Percentiles rank a stretch among this genome's conserved stretches.
Conservation (phyloP, 1,284 basidiomycete genomes). For the Thelephora terrestris region DNA sequence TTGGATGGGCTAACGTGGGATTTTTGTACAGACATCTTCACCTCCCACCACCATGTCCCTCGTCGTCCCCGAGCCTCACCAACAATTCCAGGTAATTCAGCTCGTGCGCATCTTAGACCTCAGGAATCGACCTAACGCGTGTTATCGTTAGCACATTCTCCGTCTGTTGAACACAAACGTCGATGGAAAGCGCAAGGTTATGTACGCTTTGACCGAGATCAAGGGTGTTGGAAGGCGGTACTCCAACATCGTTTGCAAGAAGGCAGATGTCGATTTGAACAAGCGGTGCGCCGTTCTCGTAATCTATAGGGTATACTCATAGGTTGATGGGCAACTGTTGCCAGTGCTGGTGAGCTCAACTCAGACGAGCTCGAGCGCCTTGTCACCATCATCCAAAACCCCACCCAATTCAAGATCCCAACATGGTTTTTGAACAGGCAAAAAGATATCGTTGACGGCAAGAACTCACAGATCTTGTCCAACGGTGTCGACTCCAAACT, state of each 20-base stretch:
- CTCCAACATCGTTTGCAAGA: slow-evolving; percentile 99
- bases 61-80: slow-evolving; percentile 86
- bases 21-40: slow-evolving; percentile 6
- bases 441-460: slow-evolving; percentile 96
- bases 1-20: not conserved
- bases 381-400: slow-evolving; percentile 99
- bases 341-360: slow-evolving; percentile 88
- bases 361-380: slow-evolving; percentile 97
- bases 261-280: slow-evolving; percentile 98
- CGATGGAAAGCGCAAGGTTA: slow-evolving; percentile 97
- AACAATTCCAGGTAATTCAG: slow-evolving; percentile 74
- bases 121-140: not conserved
- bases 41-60: slow-evolving; percentile 63
- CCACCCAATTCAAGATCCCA: slow-evolving; percentile 99
- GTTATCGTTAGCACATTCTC: slow-evolving; percentile 69
- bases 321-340: not conserved
- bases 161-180: slow-evolving; percentile 99
- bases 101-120: slow-evolving; percentile 12
- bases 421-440: slow-evolving; percentile 99
- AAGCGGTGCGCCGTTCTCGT: slow-evolving; percentile 70
- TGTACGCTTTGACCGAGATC: slow-evolving; percentile 97
- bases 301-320: not conserved
- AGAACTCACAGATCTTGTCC: slow-evolving; percentile 93
- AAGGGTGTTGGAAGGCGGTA: slow-evolving; percentile 99
- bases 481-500: slow-evolving; percentile 98